phyloP scores from a whole-genome alignment of 169 alveolate species.

The Fabrea salina region DNA sequence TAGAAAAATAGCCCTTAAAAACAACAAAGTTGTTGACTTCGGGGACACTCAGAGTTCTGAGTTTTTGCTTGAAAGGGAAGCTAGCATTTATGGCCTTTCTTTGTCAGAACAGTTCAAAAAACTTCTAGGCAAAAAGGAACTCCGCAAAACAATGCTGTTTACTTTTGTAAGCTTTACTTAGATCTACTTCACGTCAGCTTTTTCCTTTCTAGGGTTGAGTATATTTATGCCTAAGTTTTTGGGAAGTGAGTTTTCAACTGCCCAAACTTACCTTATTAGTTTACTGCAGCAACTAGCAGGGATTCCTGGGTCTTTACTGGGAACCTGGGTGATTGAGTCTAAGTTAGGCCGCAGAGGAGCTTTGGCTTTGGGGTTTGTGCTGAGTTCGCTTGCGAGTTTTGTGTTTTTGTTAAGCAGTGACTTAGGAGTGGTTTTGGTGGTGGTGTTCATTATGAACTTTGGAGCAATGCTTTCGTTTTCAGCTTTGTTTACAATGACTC shows the following conservation, averaged over 20 bases:
- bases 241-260: too few species aligned
- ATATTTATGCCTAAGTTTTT: too few species aligned
- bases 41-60: not conserved
- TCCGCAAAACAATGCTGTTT: too few species aligned
- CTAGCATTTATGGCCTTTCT: too few species aligned
- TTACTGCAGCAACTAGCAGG: not conserved
- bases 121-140: too few species aligned
- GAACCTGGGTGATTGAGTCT: not conserved
- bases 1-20: not conserved
- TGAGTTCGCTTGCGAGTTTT: not conserved
- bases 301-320: not conserved
- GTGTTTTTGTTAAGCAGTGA: not conserved
- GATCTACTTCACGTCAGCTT: too few species aligned
- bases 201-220: too few species aligned
- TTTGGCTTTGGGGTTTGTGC: too few species aligned
- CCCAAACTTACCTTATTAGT: not conserved
- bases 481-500: conserved; percentile 19
- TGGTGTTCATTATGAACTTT: not conserved
- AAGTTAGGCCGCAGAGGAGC: not conserved
- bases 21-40: not conserved
- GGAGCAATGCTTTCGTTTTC: not conserved
- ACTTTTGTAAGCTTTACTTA: too few species aligned
- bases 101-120: too few species aligned
- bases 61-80: too few species aligned
- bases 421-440: not conserved